These are phyloP conservation scores for Clarireedia hainanense DNA, from an alignment of 2,329 filamentous ascomycete genomes.

Conservation along the genomic window DNA sequence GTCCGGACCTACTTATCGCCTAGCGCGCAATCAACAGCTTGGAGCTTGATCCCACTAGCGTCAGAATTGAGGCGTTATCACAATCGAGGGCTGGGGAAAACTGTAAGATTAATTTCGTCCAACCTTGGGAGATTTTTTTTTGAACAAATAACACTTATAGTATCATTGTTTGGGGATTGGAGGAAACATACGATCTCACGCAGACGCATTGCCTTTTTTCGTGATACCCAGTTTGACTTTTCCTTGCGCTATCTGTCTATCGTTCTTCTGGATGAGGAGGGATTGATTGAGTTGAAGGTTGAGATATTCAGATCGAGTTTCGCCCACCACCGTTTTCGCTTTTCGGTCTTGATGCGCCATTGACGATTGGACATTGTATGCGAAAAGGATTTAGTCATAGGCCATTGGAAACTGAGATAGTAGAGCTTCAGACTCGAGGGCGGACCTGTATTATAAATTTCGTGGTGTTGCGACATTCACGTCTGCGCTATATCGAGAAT, in stretches of 20 bases:
- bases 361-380: neutral
- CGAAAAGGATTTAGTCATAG: neutral
- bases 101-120: neutral
- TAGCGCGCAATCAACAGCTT: conserved; percentile 2
- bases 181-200: too few relatives aligned
- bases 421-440: neutral
- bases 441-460: neutral
- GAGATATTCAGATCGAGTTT: neutral
- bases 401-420: neutral
- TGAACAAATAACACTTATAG: too few relatives aligned
- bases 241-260: too few relatives aligned
- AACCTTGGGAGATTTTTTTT: neutral
- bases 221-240: too few relatives aligned
- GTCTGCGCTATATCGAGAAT: neutral
- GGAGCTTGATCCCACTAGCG: neutral
- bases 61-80: neutral
- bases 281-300: neutral
- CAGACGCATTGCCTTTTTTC: too few relatives aligned
- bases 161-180: too few relatives aligned
- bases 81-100: neutral
- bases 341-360: conserved; percentile 17
- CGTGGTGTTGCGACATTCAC: neutral
- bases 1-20: neutral
- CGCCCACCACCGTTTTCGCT: neutral
- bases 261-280: neutral